Percentiles rank a stretch among this genome's conserved stretches.
phyloP scores from a whole-genome alignment of 805 yeast genomes.

The Yarrowia osloensis region DNA sequence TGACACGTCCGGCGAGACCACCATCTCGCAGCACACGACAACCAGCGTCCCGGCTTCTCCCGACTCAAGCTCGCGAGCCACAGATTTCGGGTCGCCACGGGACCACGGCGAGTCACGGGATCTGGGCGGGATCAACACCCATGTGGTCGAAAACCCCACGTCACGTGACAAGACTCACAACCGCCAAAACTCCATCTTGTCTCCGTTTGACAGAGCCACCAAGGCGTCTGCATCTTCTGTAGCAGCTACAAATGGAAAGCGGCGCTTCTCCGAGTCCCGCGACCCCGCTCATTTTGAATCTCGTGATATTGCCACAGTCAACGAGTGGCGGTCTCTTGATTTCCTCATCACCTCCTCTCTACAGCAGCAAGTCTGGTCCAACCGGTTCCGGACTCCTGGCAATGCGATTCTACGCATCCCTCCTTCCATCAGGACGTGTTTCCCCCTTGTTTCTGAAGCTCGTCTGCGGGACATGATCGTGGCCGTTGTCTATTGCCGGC shows the following conservation, averaged over 20 bases:
- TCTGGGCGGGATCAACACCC: neutral
- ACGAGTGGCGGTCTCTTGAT: conserved; percentile 24
- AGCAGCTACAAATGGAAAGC: neutral
- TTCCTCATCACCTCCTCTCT: conserved; percentile 15
- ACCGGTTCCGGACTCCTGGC: neutral
- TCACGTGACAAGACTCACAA: neutral
- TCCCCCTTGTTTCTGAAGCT: conserved; percentile 2
- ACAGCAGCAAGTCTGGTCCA: conserved; percentile 4
- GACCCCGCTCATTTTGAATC: neutral
- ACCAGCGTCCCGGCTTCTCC: neutral
- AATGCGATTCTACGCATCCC: conserved; percentile 4
- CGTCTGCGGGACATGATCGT: conserved; percentile 8
- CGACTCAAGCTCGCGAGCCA: neutral
- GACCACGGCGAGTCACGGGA: conserved; percentile 10
- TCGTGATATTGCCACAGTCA: conserved; percentile 4
- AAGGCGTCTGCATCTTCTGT: neutral
- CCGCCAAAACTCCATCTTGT: conserved; percentile 16
- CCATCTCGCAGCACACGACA: neutral
- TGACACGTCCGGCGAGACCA: neutral
- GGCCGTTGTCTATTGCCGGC: neutral
- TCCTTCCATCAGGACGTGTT: neutral
- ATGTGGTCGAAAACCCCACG: neutral
- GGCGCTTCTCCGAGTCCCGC: conserved; percentile 8
- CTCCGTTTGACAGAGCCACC: neutral
- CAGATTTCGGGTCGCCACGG: conserved; percentile 8